Percentiles rank a stretch among this genome's conserved stretches.
phyloP scores from a whole-genome alignment of 768 basidiomycete genomes.

The Clathrus columnatus region DNA sequence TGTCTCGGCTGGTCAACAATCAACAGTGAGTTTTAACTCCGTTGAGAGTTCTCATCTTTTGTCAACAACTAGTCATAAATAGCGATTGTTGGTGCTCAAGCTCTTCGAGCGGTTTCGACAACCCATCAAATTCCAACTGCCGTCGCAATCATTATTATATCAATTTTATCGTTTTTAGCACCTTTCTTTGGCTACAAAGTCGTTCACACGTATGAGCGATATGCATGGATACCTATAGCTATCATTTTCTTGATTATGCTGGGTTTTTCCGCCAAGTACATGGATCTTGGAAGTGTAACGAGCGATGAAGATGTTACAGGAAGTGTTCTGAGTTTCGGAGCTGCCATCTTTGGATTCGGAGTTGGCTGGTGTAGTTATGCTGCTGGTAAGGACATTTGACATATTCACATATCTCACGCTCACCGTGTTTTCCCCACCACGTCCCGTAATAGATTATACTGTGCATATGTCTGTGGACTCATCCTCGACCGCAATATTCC shows the following conservation, averaged over 20 bases:
- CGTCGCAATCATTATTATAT: slow-evolving; percentile 37
- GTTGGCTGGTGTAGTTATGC: slow-evolving; percentile 34
- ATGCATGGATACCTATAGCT: slow-evolving; percentile 32
- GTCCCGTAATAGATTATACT: slow-evolving; percentile 32
- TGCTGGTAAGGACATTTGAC: slow-evolving; percentile 14
- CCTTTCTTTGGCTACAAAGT: slow-evolving; percentile 34
- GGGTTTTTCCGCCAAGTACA: slow-evolving; percentile 22
- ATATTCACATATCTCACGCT: neutral
- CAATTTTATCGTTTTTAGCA: slow-evolving; percentile 29
- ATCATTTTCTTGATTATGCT: slow-evolving; percentile 29
- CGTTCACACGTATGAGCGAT: slow-evolving; percentile 35
- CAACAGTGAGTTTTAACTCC: slow-evolving; percentile 23
- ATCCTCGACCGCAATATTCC: slow-evolving; percentile 29
- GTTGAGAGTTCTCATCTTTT: slow-evolving; percentile 16
- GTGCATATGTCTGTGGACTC: slow-evolving; percentile 32
- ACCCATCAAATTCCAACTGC: slow-evolving; percentile 26
- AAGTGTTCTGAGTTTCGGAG: slow-evolving; percentile 29
- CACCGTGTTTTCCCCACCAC: neutral
- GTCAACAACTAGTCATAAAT: neutral
- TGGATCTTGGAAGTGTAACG: slow-evolving; percentile 20
- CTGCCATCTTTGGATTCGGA: slow-evolving; percentile 27
- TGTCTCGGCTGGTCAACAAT: slow-evolving; percentile 35
- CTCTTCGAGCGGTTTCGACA: slow-evolving; percentile 19
- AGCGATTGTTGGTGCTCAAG: slow-evolving; percentile 23
- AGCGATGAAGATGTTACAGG: slow-evolving; percentile 25